Evolutionary conservation across 352 stramenopile genomes (phyloP).

Genomic region (Globisporangium emineosum): DNA sequence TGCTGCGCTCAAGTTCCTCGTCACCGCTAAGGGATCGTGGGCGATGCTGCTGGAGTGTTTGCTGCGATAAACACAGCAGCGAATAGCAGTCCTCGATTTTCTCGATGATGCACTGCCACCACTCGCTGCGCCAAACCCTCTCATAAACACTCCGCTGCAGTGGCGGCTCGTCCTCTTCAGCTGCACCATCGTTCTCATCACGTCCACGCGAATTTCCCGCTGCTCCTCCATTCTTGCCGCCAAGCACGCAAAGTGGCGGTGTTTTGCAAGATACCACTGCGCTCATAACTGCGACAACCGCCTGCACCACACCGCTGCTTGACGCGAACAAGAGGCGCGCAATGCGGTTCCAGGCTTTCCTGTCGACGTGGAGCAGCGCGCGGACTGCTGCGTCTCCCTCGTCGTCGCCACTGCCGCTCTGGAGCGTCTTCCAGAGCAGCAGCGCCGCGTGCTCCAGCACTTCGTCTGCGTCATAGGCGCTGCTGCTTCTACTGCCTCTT

Average conservation of each 20-base stretch:
- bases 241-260: background rate
- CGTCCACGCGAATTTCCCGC: too few species aligned
- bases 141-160: background rate
- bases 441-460: constrained; percentile 9
- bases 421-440: background rate
- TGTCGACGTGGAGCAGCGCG: constrained; percentile 1
- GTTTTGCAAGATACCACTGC: background rate
- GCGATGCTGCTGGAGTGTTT: background rate
- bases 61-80: background rate
- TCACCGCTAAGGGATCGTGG: background rate
- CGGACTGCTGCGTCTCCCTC: background rate
- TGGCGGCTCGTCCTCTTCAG: background rate
- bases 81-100: constrained; percentile 11
- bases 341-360: constrained; percentile 7
- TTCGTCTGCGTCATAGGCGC: background rate
- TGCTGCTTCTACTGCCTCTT: too few species aligned
- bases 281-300: background rate
- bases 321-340: constrained; percentile 6
- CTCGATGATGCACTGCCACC: background rate
- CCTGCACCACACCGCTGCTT: background rate
- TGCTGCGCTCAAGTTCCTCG: background rate
- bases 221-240: background rate
- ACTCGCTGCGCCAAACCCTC: constrained; percentile 6
- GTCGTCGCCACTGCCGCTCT: background rate
- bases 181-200: background rate